Conservation (phyloP, 139 green algal genomes). For the Chlamydomonas eustigma region DNA sequence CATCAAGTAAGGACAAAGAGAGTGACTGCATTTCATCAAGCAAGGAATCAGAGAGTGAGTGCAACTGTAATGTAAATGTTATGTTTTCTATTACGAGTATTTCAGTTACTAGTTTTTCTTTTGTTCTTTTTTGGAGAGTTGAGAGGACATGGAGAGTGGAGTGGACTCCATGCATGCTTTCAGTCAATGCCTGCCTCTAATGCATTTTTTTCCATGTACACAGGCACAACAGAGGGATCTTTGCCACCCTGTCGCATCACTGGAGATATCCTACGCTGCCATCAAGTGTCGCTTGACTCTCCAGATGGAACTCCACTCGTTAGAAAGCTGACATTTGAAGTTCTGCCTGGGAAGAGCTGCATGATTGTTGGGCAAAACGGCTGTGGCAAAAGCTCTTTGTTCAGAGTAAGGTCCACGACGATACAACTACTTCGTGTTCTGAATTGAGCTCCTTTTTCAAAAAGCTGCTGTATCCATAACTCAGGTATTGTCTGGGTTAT, state of each 20-base stretch:
- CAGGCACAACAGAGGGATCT: no score
- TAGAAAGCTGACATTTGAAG: constrained; percentile 76
- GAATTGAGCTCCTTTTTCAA: background rate
- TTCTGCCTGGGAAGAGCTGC: constrained; percentile 49
- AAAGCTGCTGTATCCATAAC: background rate
- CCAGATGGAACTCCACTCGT: constrained; percentile 82
- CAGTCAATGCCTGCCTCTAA: no score
- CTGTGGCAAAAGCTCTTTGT: constrained; percentile 78
- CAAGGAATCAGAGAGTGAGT: no score
- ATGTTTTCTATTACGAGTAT: no score
- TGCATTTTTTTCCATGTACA: no score
- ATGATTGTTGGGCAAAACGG: constrained; percentile 92
- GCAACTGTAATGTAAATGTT: no score
- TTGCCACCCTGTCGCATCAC: constrained; percentile 24
- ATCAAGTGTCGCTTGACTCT: constrained; percentile 75
- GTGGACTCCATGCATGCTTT: no score
- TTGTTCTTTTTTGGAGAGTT: no score
- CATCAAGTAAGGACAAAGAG: no score
- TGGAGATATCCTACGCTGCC: constrained; percentile 50
- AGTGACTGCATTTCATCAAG: no score
- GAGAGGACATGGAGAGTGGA: no score
- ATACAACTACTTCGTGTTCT: background rate
- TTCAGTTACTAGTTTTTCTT: no score
- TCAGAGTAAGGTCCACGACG: constrained; percentile 25
- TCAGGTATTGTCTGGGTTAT: constrained; percentile 79